Evolutionary conservation across 768 basidiomycete species (phyloP).

Genomic region (Cantharellus anzutake): DNA sequence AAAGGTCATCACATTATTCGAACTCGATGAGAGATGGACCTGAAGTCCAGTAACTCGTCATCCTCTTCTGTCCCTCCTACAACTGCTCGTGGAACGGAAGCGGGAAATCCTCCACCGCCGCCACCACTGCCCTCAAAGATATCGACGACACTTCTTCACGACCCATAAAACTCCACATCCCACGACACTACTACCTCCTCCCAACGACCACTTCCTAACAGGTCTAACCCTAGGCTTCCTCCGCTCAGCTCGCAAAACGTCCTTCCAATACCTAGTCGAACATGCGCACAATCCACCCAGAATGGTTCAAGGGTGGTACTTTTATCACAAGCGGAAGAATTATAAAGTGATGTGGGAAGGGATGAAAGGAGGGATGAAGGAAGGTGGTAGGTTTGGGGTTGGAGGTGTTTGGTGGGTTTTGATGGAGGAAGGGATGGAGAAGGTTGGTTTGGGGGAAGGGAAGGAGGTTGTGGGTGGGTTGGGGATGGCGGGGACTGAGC

Average conservation of each 20-base stretch:
- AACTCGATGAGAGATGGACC: slow-evolving; percentile 24
- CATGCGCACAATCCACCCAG: slow-evolving; percentile 75
- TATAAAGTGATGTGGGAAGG: slow-evolving; percentile 63
- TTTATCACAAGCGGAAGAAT: slow-evolving; percentile 93
- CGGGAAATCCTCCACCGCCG: too few relatives aligned
- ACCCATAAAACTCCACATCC: background rate
- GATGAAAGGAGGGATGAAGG: slow-evolving; percentile 41
- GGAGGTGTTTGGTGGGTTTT: slow-evolving; percentile 31
- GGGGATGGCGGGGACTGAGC: slow-evolving; percentile 43
- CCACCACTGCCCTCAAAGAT: too few relatives aligned
- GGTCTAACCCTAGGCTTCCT: slow-evolving; percentile 15
- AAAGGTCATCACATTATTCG: too few relatives aligned
- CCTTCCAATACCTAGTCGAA: slow-evolving; percentile 74
- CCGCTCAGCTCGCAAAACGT: slow-evolving; percentile 50
- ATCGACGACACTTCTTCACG: too few relatives aligned
- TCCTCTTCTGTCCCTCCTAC: too few relatives aligned
- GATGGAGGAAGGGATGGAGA: slow-evolving; percentile 26
- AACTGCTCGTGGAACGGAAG: too few relatives aligned
- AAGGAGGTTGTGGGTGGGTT: slow-evolving; percentile 44
- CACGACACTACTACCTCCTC: slow-evolving; percentile 12
- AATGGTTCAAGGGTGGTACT: slow-evolving; percentile 84
- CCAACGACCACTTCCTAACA: background rate
- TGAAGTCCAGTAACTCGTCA: too few relatives aligned
- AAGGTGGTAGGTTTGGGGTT: slow-evolving; percentile 31
- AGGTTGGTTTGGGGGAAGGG: slow-evolving; percentile 21